Evolutionary conservation across 2,329 filamentous ascomycete genomes (phyloP).

Genomic region (Sphaerulina vaccinii): DNA sequence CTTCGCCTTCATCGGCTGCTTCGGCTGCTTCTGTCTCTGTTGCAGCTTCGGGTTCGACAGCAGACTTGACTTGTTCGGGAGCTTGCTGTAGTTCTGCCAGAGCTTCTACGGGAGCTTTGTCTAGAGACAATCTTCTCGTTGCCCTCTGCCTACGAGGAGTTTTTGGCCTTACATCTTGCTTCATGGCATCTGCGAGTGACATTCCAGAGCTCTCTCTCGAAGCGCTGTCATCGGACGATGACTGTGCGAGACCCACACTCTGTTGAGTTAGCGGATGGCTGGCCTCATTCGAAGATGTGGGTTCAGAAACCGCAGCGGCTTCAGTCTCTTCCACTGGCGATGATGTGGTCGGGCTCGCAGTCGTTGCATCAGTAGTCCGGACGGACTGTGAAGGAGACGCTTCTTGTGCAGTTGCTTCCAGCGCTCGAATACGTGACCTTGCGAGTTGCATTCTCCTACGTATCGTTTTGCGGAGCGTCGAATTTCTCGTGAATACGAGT

Average conservation of each 20-base stretch:
- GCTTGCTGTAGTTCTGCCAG: background rate
- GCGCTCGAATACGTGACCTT: no score
- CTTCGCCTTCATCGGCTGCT: background rate
- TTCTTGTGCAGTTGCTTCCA: background rate
- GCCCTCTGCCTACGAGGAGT: background rate
- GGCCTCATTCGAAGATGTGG: no score
- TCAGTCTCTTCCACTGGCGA: no score
- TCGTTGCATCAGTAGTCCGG: no score
- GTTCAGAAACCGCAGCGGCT: no score
- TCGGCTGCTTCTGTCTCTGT: background rate
- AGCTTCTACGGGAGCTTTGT: background rate
- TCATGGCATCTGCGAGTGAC: constrained; percentile 6
- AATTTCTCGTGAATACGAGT: no score
- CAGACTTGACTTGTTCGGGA: background rate
- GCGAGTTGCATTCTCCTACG: no score
- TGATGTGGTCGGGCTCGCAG: no score
- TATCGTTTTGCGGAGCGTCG: no score
- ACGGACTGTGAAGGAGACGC: no score
- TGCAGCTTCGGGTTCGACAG: background rate
- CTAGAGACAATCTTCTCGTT: background rate
- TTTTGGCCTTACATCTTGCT: background rate
- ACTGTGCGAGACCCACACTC: no score
- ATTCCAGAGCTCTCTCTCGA: background rate
- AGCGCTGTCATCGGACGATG: background rate
- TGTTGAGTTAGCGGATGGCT: no score